These are phyloP conservation scores for Oenanthe sinensis DNA, from an alignment of 129 eudicot genomes.

Conservation along the genomic window DNA sequence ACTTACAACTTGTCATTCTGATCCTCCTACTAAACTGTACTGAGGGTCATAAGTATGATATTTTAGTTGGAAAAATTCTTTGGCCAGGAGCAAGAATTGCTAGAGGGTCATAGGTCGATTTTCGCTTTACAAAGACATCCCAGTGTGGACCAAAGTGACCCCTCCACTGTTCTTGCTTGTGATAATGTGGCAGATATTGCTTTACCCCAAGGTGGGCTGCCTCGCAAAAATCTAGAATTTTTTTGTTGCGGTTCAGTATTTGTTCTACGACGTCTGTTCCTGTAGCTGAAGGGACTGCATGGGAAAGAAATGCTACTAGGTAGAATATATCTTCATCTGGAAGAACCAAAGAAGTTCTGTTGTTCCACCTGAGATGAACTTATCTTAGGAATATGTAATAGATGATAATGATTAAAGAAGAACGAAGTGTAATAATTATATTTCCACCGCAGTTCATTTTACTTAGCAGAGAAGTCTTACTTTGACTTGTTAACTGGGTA, in stretches of 20 bases:
- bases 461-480: conserved; percentile 20
- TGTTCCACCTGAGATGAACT: conserved; percentile 62
- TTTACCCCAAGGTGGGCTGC: conserved; percentile 55
- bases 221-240: conserved; percentile 51
- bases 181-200: conserved; percentile 75
- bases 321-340: conserved; percentile 80
- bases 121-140: conserved; percentile 60
- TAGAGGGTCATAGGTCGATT: conserved; percentile 72
- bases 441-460: too few species aligned
- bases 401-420: not conserved
- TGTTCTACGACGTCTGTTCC: conserved; percentile 53
- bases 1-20: not conserved
- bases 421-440: not conserved
- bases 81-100: conserved; percentile 96
- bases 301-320: conserved; percentile 69
- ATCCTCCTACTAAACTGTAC: not conserved
- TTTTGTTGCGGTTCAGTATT: conserved; percentile 41
- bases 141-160: conserved; percentile 77
- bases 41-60: conserved; percentile 40
- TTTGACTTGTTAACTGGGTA: conserved; percentile 77
- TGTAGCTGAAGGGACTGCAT: conserved; percentile 56
- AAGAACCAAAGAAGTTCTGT: conserved; percentile 63
- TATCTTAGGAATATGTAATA: not conserved
- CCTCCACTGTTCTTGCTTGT: conserved; percentile 70
- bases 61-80: conserved; percentile 58